phyloP scores from a whole-genome alignment of 768 basidiomycete species.

The Amanita rimosa region DNA sequence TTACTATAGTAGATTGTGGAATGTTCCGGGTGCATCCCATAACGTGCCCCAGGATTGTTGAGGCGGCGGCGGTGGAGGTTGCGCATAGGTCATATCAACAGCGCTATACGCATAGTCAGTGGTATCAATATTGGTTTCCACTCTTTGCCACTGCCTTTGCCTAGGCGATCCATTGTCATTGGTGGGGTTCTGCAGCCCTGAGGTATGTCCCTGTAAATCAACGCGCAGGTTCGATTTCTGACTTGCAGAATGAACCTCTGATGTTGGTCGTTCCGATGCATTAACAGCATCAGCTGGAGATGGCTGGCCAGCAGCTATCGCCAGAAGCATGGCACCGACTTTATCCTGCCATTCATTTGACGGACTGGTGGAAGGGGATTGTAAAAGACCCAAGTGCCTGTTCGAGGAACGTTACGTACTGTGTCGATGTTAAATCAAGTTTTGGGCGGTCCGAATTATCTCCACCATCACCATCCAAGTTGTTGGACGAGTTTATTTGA shows the following conservation, averaged over 20 bases:
- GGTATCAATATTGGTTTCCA: conserved; percentile 20
- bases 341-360: conserved; percentile 80
- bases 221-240: conserved; percentile 9
- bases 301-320: conserved; percentile 7
- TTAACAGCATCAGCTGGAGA: conserved; percentile 1
- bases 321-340: conserved; percentile 33
- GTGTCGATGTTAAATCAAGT: conserved; percentile 44
- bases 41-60: background rate
- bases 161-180: conserved; percentile 22
- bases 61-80: background rate
- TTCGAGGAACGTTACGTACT: conserved; percentile 30
- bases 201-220: conserved; percentile 8
- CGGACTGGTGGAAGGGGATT: conserved; percentile 34
- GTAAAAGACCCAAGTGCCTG: background rate
- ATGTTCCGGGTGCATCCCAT: too few relatives aligned
- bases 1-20: too few relatives aligned
- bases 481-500: conserved; percentile 6
- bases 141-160: conserved; percentile 39
- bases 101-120: conserved; percentile 15
- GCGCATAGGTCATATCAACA: conserved; percentile 10
- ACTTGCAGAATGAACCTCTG: background rate
- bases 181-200: background rate
- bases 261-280: background rate
- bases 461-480: conserved; percentile 1
- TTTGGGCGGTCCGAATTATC: conserved; percentile 13